phyloP scores from a whole-genome alignment of 495 filamentous ascomycete species.

The Neurospora sp. region DNA sequence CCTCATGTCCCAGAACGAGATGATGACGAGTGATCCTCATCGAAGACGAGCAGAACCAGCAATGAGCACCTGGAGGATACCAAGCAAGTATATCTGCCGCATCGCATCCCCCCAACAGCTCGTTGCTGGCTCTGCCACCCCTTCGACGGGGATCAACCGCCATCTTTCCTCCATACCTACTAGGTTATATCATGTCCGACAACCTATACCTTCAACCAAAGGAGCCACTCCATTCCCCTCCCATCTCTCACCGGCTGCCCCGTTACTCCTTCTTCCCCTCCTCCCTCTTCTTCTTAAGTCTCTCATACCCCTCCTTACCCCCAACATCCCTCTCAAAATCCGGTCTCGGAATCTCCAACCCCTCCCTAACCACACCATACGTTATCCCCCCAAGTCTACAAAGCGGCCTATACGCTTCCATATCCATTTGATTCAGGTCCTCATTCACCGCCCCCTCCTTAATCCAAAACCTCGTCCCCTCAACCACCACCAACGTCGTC shows the following conservation, averaged over 20 bases:
- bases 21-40: background rate
- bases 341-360: conserved; percentile 67
- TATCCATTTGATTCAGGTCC: conserved; percentile 60
- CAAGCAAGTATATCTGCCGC: no score
- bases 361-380: conserved; percentile 63
- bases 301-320: conserved; percentile 26
- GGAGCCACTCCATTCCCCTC: no score
- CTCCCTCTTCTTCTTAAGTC: conserved; percentile 19
- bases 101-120: no score
- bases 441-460: conserved; percentile 81
- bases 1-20: background rate
- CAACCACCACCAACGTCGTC: conserved; percentile 64
- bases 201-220: no score
- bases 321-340: conserved; percentile 46
- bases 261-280: background rate
- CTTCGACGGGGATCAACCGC: no score
- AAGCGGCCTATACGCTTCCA: conserved; percentile 56
- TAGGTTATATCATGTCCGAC: no score
- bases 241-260: background rate
- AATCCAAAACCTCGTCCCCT: conserved; percentile 83
- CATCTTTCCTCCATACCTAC: no score
- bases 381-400: conserved; percentile 75
- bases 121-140: no score
- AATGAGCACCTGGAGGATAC: no score
- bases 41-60: background rate